Conservation (phyloP, 2,329 filamentous ascomycete genomes). For the Penicillium sp. region DNA sequence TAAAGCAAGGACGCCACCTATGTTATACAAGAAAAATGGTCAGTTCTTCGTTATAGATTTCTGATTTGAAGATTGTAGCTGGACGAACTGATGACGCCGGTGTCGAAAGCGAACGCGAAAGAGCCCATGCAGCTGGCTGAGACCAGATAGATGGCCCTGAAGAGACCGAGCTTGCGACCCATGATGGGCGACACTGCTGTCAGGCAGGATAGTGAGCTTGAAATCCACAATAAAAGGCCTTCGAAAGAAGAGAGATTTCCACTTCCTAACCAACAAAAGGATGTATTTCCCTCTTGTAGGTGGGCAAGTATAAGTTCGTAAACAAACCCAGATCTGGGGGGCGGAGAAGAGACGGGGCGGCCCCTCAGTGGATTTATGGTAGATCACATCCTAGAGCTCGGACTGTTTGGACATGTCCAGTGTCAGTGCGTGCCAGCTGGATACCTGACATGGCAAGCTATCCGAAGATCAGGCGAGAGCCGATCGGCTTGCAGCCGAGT, state of each 20-base stretch:
- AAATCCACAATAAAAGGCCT: background rate
- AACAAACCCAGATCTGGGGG: background rate
- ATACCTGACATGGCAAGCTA: background rate
- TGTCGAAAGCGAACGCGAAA: conserved; percentile 46
- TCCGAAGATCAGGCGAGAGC: conserved; percentile 15
- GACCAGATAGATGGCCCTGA: conserved; percentile 42
- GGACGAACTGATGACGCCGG: conserved; percentile 40
- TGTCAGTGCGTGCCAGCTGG: background rate
- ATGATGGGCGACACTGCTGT: conserved; percentile 27
- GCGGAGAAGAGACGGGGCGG: background rate
- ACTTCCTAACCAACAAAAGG: background rate
- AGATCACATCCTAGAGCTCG: background rate
- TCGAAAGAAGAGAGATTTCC: background rate
- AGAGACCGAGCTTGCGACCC: conserved; percentile 39
- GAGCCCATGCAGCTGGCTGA: conserved; percentile 44
- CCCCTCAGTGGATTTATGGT: conserved; percentile 3
- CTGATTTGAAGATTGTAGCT: background rate
- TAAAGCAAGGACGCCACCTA: conserved; percentile 52
- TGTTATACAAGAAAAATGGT: background rate
- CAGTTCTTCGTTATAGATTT: too few species aligned
- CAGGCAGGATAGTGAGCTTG: background rate
- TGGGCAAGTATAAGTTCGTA: too few species aligned
- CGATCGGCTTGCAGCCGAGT: conserved; percentile 16
- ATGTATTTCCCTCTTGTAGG: too few species aligned
- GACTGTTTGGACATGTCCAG: background rate